These are phyloP conservation scores for Talaromyces sp. DNA, from an alignment of 2,329 filamentous ascomycete species.

Conservation along the genomic window DNA sequence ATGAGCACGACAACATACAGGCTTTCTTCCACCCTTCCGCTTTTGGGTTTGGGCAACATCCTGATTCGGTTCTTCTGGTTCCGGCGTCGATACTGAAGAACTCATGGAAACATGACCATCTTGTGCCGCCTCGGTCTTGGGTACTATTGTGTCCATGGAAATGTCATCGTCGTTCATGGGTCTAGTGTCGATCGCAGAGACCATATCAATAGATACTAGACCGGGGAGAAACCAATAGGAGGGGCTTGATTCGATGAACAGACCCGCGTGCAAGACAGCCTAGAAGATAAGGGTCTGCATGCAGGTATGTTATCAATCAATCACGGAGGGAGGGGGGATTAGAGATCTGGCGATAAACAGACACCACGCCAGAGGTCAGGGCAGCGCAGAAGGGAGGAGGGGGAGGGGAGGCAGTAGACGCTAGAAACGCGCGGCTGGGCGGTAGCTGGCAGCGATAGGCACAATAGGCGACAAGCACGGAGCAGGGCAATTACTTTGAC, in stretches of 20 bases:
- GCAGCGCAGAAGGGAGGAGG: not conserved
- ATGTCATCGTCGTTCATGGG: slow-evolving; percentile 40
- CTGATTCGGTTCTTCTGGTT: slow-evolving; percentile 42
- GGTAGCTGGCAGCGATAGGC: slow-evolving; percentile 31
- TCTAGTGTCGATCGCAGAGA: slow-evolving; percentile 43
- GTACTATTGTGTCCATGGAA: slow-evolving; percentile 39
- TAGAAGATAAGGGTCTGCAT: slow-evolving; percentile 7
- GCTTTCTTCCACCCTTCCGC: slow-evolving; percentile 95
- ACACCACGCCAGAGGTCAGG: not conserved
- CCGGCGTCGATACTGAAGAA: slow-evolving; percentile 46
- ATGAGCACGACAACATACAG: slow-evolving; percentile 58
- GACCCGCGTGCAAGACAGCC: slow-evolving; percentile 4
- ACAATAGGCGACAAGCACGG: slow-evolving; percentile 30
- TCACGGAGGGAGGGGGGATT: not conserved
- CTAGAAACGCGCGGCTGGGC: slow-evolving; percentile 37
- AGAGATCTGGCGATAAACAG: not conserved
- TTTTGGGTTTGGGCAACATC: slow-evolving; percentile 63
- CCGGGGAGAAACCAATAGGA: not conserved
- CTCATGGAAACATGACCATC: slow-evolving; percentile 45
- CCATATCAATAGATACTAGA: slow-evolving; percentile 32
- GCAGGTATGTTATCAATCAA: not conserved
- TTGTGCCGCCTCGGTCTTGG: slow-evolving; percentile 40
- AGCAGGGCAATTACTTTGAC: slow-evolving; percentile 29
- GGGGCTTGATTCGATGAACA: not conserved
- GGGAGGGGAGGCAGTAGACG: slow-evolving; percentile 7